Base-by-base conservation (phyloP, 805 yeast species). In the Metschnikowia baotianmanensis region DNA sequence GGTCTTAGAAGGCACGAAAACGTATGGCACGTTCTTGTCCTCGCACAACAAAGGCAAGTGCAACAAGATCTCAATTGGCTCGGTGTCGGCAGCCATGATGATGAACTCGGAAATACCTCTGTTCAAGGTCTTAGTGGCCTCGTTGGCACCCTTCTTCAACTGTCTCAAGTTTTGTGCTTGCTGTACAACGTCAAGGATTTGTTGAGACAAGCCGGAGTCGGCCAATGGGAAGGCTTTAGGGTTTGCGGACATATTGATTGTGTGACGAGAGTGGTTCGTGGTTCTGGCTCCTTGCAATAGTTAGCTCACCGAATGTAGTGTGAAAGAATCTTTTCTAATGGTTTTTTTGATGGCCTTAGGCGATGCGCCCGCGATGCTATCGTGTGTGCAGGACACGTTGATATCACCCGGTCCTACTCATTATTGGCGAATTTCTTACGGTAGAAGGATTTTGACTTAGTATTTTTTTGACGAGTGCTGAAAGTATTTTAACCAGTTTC, bases 41-140 rank as follows among this genome's bases (percentile, higher is more conserved):
- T 93, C 99, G 73, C 99, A 93, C 60, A 93, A 78, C 60, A 93
- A 80, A 37, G 99, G 99, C 69, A 93, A 80, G 69, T 93, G 99
- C 71, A 93, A 81, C 63, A 93, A 82, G 70, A 93, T 91, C 77
- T 93, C 99, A 64, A 93, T 90, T 60, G 99, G 99, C 74, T 90
- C 96, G 61, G 99, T 89, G 67, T 93, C 99, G 59, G 99, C 99
- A 55, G 99, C 99, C 97, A 93, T 88, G 75, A 91, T 87, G 71
- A 91, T 90, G 79, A 91, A 91, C 76, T 91, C 99, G 60, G 97
- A 86, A 63, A 91, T 91, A 83, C 99, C 99, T 79, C 98, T 86
- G 86, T 91, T 91, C 74, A 91, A 80, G 59, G 97, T 91, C 80
- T 91, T 91, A 74, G 97, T 93, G 63, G 98, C 96, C 77, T 93